Evolutionary conservation across 2,329 filamentous ascomycete species (phyloP).

Genomic region (Eutypella sp.): DNA sequence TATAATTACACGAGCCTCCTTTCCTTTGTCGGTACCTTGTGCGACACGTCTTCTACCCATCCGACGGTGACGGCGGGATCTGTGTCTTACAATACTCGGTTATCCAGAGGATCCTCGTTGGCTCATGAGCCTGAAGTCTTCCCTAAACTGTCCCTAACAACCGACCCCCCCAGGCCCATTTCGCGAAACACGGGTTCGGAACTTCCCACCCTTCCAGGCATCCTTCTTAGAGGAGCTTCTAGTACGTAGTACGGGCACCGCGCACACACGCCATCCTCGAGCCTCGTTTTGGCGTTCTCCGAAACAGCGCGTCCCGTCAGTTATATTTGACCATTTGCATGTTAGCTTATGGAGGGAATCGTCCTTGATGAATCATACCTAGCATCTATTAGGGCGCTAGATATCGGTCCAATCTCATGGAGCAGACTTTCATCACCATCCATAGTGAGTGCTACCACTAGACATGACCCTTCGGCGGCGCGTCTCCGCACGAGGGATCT

Average conservation of each 20-base stretch:
- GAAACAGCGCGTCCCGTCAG: conserved; percentile 13
- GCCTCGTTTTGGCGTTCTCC: conserved; percentile 15
- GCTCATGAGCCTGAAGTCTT: conserved; percentile 20
- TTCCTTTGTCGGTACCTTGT: conserved; percentile 25
- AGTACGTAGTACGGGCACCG: conserved; percentile 7
- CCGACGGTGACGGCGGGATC: conserved; percentile 33
- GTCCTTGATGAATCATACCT: conserved; percentile 16
- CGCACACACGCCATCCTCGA: conserved; percentile 12
- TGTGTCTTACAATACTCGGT: conserved; percentile 33
- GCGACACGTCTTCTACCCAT: conserved; percentile 27
- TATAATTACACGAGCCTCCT: conserved; percentile 21
- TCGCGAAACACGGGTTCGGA: conserved; percentile 23
- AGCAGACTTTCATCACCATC: conserved; percentile 87
- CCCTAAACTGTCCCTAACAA: conserved; percentile 20
- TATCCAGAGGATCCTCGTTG: conserved; percentile 31
- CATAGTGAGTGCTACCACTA: conserved; percentile 57
- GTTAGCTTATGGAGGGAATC: conserved; percentile 17
- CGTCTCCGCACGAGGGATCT: conserved; percentile 4
- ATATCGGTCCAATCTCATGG: conserved; percentile 47
- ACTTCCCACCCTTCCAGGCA: conserved; percentile 21
- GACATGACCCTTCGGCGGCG: conserved; percentile 4
- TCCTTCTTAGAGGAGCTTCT: conserved; percentile 18
- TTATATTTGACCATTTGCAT: conserved; percentile 12
- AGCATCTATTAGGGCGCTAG: conserved; percentile 15
- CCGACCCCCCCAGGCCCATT: conserved; percentile 21